These are phyloP conservation scores for Mortierella sp. DNA, from an alignment of 371 early-diverging fungal species.

Conservation along the genomic window DNA sequence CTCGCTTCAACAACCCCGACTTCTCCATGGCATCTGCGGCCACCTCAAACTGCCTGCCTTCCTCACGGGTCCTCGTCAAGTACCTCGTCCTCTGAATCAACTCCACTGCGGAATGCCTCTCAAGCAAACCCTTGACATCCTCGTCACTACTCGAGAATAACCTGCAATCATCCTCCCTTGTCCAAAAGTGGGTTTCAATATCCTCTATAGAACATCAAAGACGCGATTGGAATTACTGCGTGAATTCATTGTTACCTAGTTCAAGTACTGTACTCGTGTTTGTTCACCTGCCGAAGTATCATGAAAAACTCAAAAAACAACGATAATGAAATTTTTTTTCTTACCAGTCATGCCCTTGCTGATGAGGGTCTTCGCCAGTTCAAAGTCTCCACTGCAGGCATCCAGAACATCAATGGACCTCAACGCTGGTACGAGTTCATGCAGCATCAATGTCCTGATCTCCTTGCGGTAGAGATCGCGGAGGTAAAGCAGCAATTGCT, in stretches of 20 bases:
- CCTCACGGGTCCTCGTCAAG: slow-evolving; percentile 31
- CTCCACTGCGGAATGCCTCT: slow-evolving; percentile 22
- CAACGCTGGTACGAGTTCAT: slow-evolving; percentile 26
- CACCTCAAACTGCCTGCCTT: slow-evolving; percentile 19
- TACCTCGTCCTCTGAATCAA: slow-evolving; percentile 24
- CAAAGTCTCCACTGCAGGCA: slow-evolving; percentile 42
- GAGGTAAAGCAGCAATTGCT: slow-evolving; percentile 31
- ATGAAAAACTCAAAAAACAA: background rate
- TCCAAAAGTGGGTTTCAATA: slow-evolving; percentile 39
- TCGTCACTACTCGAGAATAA: slow-evolving; percentile 18
- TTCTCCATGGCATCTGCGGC: slow-evolving; percentile 1
- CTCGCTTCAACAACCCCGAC: slow-evolving; percentile 15
- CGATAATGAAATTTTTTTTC: background rate
- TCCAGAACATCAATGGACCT: slow-evolving; percentile 47
- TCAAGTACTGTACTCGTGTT: background rate
- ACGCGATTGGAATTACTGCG: background rate
- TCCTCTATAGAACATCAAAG: slow-evolving; percentile 17
- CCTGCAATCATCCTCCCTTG: slow-evolving; percentile 29
- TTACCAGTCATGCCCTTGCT: slow-evolving; percentile 39
- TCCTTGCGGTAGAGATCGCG: slow-evolving; percentile 18
- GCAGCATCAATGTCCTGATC: slow-evolving; percentile 23
- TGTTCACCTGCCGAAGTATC: background rate
- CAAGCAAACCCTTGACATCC: slow-evolving; percentile 14
- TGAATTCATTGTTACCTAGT: background rate
- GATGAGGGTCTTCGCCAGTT: background rate